Evolutionary conservation across 257 asterid genomes (phyloP), one percentile per base, ranked within the genome.

Genomic region (Asclepias syriaca): DNA sequence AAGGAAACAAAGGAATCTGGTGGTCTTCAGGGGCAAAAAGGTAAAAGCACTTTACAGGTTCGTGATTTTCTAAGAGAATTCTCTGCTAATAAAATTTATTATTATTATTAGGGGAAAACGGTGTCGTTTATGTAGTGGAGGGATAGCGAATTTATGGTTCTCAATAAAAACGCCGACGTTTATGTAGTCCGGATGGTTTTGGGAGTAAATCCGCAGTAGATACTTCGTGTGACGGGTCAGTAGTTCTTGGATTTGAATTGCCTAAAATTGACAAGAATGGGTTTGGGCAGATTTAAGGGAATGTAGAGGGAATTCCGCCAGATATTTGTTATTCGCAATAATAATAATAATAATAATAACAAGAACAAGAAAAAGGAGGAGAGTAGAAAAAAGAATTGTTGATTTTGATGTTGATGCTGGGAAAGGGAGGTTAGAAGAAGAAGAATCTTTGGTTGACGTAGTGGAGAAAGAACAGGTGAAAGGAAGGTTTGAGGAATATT

Each of bases 381-480:
- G 67, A 32, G 24, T 61, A 13, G 21, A 4, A 5, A 5, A 29
- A 4, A 22, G 66, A 14, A 14, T 46, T 49, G 29, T 40, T 24
- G 70, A 39, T 8, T 55, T n/a, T 43, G 67, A 4, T 19, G 67
- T 6, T 58, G 46, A 6, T 34, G 49, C 34, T 71, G 69, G 27
- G 24, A 21, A 57, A 61, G 72, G 49, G 37, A 51, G 10, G 45
- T 39, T 29, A 68, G 60, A 68, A 65, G 65, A 58, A 2, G 56
- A 0, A 45, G 39, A 0, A 45, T 40, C 1, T 1, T 66, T 39
- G n/a, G 66, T 10, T 9, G 19, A 14, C 29, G 53, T 51, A 50
- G 65, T 24, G 63, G 18, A 53, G 34, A 29, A 49, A 14, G 27
- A 13, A 51, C 29, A 59, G 37, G 69, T 9, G 24, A 39, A 58